These are phyloP conservation scores for Lyophyllum decastes DNA, from an alignment of 768 basidiomycete genomes.

Conservation along the genomic window DNA sequence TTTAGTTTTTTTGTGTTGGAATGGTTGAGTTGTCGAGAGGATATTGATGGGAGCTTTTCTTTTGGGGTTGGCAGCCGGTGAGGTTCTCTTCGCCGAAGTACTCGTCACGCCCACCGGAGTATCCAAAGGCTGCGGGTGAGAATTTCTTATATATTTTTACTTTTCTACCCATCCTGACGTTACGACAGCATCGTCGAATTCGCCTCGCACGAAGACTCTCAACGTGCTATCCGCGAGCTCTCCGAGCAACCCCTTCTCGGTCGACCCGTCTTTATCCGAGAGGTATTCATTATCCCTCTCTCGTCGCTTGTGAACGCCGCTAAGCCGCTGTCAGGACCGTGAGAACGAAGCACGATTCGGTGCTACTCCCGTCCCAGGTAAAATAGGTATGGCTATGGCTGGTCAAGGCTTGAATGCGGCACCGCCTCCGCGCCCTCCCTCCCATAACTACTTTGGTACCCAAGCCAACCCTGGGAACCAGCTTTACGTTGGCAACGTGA, in stretches of 20 bases:
- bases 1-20: slow-evolving; percentile 44
- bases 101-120: slow-evolving; percentile 94
- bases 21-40: slow-evolving; percentile 71
- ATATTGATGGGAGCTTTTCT: slow-evolving; percentile 95
- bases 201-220: slow-evolving; percentile 84
- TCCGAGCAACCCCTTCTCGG: slow-evolving; percentile 91
- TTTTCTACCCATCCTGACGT: slow-evolving; percentile 16
- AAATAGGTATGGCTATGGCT: slow-evolving; percentile 95
- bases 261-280: slow-evolving; percentile 93
- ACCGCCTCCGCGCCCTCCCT: slow-evolving; percentile 82
- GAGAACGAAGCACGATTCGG: slow-evolving; percentile 96
- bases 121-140: slow-evolving; percentile 99
- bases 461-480: slow-evolving; percentile 82
- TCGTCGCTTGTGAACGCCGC: not conserved
- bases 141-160: slow-evolving; percentile 17
- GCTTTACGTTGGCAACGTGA: slow-evolving; percentile 89
- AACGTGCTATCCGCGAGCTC: slow-evolving; percentile 86
- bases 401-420: slow-evolving; percentile 81
- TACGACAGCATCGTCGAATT: slow-evolving; percentile 88
- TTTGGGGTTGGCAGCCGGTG: slow-evolving; percentile 94
- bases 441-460: slow-evolving; percentile 71
- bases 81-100: slow-evolving; percentile 99
- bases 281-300: slow-evolving; percentile 50
- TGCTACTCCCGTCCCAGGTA: slow-evolving; percentile 92
- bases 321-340: slow-evolving; percentile 67